Evolutionary conservation across 108 stramenopile genomes (phyloP).

Genomic region (Asterionellopsis glacialis): DNA sequence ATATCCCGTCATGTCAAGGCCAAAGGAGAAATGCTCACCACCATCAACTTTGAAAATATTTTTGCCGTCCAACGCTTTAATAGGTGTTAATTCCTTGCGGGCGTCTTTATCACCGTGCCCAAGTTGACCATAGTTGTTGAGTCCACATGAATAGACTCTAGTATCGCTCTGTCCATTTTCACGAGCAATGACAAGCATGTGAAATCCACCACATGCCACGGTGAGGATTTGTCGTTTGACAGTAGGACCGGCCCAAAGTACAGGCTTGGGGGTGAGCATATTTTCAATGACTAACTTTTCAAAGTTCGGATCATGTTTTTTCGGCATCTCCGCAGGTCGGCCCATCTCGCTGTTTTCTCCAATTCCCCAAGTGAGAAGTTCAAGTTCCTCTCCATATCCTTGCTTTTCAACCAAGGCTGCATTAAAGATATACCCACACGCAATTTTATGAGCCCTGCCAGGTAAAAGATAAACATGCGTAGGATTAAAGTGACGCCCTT

Average conservation of each 20-base stretch:
- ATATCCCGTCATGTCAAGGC: slow-evolving; percentile 50
- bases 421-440: slow-evolving; percentile 35
- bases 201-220: slow-evolving; percentile 79
- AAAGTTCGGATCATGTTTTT: slow-evolving; percentile 7
- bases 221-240: slow-evolving; percentile 28
- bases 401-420: slow-evolving; percentile 63
- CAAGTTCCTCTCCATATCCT: slow-evolving; percentile 21
- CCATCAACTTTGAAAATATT: slow-evolving; percentile 60
- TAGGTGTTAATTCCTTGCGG: slow-evolving; percentile 26
- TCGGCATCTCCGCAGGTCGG: slow-evolving; percentile 4
- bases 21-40: slow-evolving; percentile 73
- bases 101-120: slow-evolving; percentile 68
- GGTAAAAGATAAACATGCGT: slow-evolving; percentile 28
- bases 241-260: slow-evolving; percentile 14
- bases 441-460: slow-evolving; percentile 27
- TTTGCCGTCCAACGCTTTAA: slow-evolving; percentile 43
- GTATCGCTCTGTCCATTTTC: slow-evolving; percentile 19
- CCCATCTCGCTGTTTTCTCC: slow-evolving; percentile 11
- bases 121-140: slow-evolving; percentile 92
- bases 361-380: slow-evolving; percentile 66
- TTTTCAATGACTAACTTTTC: slow-evolving; percentile 11
- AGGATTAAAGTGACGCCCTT: slow-evolving; percentile 24
- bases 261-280: slow-evolving; percentile 28
- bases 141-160: slow-evolving; percentile 67
- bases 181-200: slow-evolving; percentile 73